Conservation (phyloP, 2,329 filamentous ascomycete species). For the Fusarium sp. region DNA sequence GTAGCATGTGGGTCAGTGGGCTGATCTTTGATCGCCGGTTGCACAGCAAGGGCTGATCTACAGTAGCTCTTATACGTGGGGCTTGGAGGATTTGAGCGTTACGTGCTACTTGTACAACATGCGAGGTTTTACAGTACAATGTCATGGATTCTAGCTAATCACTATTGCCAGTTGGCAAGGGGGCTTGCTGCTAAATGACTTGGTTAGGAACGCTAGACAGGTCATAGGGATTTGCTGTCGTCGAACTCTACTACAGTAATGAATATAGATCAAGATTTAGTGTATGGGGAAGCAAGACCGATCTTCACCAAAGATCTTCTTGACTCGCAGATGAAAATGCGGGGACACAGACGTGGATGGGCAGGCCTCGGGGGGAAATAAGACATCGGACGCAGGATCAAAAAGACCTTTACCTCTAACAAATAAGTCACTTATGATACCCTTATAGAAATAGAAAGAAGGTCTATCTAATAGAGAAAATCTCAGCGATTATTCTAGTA, state of each 20-base stretch:
- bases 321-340: constrained; percentile 21
- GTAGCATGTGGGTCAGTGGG: constrained; percentile 1
- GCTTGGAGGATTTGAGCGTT: constrained; percentile 1
- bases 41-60: constrained; percentile 8
- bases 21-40: constrained; percentile 17
- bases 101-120: not conserved
- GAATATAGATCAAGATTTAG: constrained; percentile 6
- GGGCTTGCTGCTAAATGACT: not conserved
- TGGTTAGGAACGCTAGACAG: not conserved
- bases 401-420: too few species aligned
- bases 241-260: not conserved
- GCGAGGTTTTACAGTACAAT: not conserved
- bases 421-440: too few species aligned
- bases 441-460: too few species aligned
- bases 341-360: constrained; percentile 5
- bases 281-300: constrained; percentile 7
- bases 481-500: too few species aligned
- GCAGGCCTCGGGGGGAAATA: too few species aligned
- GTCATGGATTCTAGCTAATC: not conserved
- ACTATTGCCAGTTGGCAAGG: too few species aligned
- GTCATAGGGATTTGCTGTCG: not conserved
- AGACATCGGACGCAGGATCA: too few species aligned
- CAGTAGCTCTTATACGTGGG: constrained; percentile 5
- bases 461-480: too few species aligned
- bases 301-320: constrained; percentile 32